Evolutionary conservation across 768 basidiomycete species (phyloP).

Genomic region (Lentinula detonsa): DNA sequence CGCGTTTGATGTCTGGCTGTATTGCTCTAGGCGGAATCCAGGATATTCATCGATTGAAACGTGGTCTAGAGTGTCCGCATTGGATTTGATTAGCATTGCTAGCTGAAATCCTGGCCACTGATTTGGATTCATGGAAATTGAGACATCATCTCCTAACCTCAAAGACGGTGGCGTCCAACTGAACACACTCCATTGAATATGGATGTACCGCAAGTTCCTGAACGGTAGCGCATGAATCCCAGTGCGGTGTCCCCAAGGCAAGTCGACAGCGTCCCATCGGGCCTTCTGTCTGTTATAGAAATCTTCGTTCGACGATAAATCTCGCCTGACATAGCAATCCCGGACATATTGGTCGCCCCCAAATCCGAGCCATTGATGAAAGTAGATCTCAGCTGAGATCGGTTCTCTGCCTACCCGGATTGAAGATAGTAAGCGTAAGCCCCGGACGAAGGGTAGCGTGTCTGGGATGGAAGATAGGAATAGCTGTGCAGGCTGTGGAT

Average conservation of each 20-base stretch:
- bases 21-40: not conserved
- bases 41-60: constrained; percentile 1
- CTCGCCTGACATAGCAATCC: not conserved
- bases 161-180: not conserved
- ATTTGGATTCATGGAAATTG: not conserved
- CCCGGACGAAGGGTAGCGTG: not conserved
- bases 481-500: not conserved
- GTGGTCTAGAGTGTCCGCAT: not conserved
- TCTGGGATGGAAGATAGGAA: not conserved
- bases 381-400: not conserved
- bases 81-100: not conserved
- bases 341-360: not conserved
- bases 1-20: not conserved
- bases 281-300: not conserved
- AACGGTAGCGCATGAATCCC: not conserved
- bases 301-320: not conserved
- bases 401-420: not conserved
- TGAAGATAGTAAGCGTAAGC: not conserved
- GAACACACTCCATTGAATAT: not conserved
- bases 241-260: not conserved
- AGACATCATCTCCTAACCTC: not conserved
- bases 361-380: not conserved
- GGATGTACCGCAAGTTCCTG: not conserved
- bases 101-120: not conserved
- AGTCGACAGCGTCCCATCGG: not conserved